Evolutionary conservation across 129 eudicot species (phyloP), one percentile per base, ranked within the genome.

Genomic region (Apium graveolens): DNA sequence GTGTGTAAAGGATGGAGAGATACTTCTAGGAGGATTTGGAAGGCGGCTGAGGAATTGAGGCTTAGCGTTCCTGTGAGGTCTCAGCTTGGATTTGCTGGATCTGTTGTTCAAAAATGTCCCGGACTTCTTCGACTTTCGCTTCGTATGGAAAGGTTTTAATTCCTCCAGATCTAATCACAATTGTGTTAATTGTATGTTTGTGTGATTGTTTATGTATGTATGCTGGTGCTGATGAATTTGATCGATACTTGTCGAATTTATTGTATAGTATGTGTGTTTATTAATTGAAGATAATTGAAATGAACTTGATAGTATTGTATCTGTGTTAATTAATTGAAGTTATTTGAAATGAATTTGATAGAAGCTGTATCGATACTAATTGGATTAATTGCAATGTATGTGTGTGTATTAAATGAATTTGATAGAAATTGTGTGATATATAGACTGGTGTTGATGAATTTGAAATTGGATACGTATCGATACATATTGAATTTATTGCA

Each of bases 1-100:
- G 99, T 96, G 49, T 92, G 99, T 82, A 92, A 69, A 37, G 96
- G 95, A 53, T 96, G 99, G 99, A 73, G 92, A 77, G 97, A 96
- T 65, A 78, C 86, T 20, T 72, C 86, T 10, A 85, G 79, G n/a
- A 85, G 78, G 87, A 35, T 96, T n/a, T 96, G 99, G 97, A 78
- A 73, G 70, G 92, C 92, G 78, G 91, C 97, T 16, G 97, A 92
- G 85, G 99, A 96, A 86, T 81, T 96, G 24, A 73, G 95, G 38
- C 83, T 96, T 48, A 84, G 87, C 88, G 97, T 96, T 78, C 97
- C 97, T 78, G 84, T 81, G 18, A 82, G 31, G 77, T 85, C 90
- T 27, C 90, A 83, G 75, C 83, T 87, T 18, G 91, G 96, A 78
- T 88, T 79, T 26, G 92, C 88, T 53, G 97, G 97, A 81, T 92